Evolutionary conservation across 805 yeast genomes (phyloP).

Genomic region (Pichia cabralensis): DNA sequence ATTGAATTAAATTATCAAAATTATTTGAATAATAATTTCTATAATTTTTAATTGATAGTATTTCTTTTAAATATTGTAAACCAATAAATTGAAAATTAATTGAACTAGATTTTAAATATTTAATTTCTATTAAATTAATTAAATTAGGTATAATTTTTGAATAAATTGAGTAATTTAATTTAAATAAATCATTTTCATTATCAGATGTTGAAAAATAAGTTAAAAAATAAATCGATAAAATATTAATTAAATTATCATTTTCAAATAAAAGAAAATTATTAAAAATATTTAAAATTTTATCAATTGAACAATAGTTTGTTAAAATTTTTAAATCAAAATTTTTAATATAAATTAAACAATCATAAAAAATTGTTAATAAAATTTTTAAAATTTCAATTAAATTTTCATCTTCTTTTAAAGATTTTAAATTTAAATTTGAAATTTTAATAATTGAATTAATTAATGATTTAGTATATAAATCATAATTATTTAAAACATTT

Average conservation of each 20-base stretch:
- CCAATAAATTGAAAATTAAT: conserved; percentile 53
- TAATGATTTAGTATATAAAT: neutral
- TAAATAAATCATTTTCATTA: conserved; percentile 25
- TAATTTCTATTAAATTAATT: conserved; percentile 14
- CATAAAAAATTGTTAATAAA: conserved; percentile 1
- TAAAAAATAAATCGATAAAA: conserved; percentile 46
- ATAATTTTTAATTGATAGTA: conserved; percentile 44
- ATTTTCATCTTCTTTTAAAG: neutral
- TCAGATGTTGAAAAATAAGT: conserved; percentile 37
- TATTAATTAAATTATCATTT: no score
- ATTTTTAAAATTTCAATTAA: conserved; percentile 2
- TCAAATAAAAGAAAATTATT: no score
- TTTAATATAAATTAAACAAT: no score
- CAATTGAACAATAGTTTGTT: no score
- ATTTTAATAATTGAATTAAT: neutral
- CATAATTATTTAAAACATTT: neutral
- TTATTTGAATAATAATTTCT: conserved; percentile 41
- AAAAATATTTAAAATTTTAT: no score
- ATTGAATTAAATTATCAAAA: conserved; percentile 35
- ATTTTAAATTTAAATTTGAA: neutral
- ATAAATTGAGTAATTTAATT: conserved; percentile 34
- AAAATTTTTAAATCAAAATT: no score
- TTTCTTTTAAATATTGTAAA: conserved; percentile 54
- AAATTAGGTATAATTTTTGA: conserved; percentile 16
- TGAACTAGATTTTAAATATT: conserved; percentile 37